Conservation (phyloP, 768 basidiomycete species). For the Lactarius akahatsu region DNA sequence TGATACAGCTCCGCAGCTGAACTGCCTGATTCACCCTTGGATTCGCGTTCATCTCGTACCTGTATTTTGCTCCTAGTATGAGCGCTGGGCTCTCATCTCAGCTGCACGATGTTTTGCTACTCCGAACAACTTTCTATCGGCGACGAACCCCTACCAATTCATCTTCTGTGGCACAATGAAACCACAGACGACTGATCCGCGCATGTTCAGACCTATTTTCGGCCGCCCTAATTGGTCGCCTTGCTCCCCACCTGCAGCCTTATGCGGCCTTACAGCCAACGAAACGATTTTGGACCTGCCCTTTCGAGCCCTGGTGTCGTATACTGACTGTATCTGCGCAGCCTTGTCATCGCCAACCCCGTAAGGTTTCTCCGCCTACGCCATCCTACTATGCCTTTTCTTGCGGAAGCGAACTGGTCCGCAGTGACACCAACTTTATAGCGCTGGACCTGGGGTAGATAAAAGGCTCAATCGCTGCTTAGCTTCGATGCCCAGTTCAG, state of each 20-base stretch:
- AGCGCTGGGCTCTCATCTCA: background rate
- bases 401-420: background rate
- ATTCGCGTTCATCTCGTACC: background rate
- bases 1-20: background rate
- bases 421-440: background rate
- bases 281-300: background rate
- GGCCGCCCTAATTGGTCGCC: background rate
- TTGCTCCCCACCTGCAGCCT: background rate
- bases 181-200: background rate
- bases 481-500: background rate
- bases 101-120: background rate
- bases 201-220: background rate
- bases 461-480: background rate
- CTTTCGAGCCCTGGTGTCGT: background rate
- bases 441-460: background rate
- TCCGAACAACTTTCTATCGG: background rate
- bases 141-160: background rate
- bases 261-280: background rate
- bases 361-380: background rate
- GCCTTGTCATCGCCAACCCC: background rate
- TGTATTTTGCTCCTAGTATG: background rate
- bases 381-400: background rate
- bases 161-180: background rate
- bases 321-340: background rate
- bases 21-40: background rate